These are phyloP conservation scores for Aspergillus cavernicola DNA, from an alignment of 495 filamentous ascomycete genomes.

Conservation along the genomic window DNA sequence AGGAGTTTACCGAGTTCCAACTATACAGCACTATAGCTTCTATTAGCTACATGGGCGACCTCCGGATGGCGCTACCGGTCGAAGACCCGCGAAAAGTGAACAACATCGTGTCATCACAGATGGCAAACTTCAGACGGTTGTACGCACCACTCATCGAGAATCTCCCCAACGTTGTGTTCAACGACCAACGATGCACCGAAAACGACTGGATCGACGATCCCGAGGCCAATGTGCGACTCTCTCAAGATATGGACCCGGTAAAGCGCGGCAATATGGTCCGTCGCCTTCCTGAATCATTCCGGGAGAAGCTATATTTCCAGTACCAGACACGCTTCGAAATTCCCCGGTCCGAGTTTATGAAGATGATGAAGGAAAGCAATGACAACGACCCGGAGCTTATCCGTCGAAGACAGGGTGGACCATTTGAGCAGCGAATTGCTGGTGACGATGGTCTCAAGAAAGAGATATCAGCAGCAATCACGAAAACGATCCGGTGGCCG, in stretches of 20 bases:
- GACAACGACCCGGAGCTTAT: conserved; percentile 64
- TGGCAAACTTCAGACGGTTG: conserved; percentile 83
- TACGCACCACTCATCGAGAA: conserved; percentile 86
- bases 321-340: conserved; percentile 89
- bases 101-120: conserved; percentile 90
- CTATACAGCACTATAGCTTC: conserved; percentile 86
- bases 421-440: conserved; percentile 82
- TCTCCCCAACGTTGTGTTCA: conserved; percentile 81
- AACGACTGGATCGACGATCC: conserved; percentile 65
- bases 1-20: conserved; percentile 78
- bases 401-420: conserved; percentile 70
- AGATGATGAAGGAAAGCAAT: conserved; percentile 71
- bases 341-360: conserved; percentile 74
- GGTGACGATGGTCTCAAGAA: conserved; percentile 60
- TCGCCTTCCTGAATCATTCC: conserved; percentile 81
- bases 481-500: conserved; percentile 86
- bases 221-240: conserved; percentile 55
- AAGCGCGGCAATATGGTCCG: conserved; percentile 95
- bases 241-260: conserved; percentile 86
- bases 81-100: conserved; percentile 91
- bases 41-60: conserved; percentile 91
- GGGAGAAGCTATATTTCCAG: conserved; percentile 84
- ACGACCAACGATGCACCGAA: conserved; percentile 60
- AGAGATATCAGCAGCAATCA: conserved; percentile 69
- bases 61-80: conserved; percentile 80